Percentiles rank a stretch among this genome's conserved stretches.
These are phyloP conservation scores for Aphanoascus verrucosus DNA, from an alignment of 2,329 filamentous ascomycete species.

Conservation along the genomic window DNA sequence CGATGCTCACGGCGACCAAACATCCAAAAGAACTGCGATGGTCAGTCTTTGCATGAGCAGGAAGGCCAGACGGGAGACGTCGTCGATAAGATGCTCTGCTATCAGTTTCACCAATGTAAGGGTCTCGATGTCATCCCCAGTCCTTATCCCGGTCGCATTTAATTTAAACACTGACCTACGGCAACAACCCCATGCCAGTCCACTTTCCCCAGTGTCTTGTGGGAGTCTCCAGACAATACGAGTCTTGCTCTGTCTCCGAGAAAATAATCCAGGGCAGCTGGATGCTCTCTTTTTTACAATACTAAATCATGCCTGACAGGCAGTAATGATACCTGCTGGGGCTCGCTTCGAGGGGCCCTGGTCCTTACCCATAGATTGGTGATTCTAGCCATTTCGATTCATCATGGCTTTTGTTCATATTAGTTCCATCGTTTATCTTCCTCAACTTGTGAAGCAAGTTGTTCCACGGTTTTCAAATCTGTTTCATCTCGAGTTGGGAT, in stretches of 20 bases:
- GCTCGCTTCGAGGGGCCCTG: slow-evolving; percentile 5
- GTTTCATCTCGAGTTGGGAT: slow-evolving; percentile 8
- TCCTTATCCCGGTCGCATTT: slow-evolving; percentile 8
- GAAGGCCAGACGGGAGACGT: neutral
- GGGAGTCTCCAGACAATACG: slow-evolving; percentile 6
- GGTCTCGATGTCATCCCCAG: slow-evolving; percentile 6
- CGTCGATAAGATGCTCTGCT: slow-evolving; percentile 7
- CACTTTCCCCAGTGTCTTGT: neutral
- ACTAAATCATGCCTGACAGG: neutral
- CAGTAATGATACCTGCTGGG: neutral
- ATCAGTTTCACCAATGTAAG: slow-evolving; percentile 13
- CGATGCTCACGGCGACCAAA: neutral
- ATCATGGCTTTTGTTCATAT: neutral
- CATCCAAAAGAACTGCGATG: slow-evolving; percentile 1
- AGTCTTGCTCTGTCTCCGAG: slow-evolving; percentile 9
- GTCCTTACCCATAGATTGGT: neutral
- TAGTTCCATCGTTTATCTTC: neutral
- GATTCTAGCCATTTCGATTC: neutral
- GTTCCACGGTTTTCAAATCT: slow-evolving; percentile 8
- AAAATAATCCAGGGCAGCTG: neutral
- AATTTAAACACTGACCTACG: slow-evolving; percentile 6
- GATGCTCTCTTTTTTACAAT: neutral
- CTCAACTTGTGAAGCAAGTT: neutral
- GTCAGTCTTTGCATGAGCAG: neutral
- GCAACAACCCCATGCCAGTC: slow-evolving; percentile 1